Conservation (phyloP, 345 rosid genomes). For the Citrus inodora region DNA sequence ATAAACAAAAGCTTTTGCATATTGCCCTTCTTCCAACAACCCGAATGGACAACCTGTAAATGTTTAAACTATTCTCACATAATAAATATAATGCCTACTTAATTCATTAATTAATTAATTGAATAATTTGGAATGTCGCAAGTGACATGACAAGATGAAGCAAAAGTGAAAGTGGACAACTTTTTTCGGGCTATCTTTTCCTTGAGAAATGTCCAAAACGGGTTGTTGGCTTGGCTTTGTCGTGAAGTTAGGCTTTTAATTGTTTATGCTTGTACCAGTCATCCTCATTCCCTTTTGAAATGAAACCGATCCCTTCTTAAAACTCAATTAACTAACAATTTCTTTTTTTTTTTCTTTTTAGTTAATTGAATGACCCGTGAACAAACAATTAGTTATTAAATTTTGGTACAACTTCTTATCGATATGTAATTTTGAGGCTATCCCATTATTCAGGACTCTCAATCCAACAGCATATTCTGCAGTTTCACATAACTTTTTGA, state of each 20-base stretch:
- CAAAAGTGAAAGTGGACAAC: constrained; percentile 2
- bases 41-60: constrained; percentile 7
- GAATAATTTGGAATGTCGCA: background rate
- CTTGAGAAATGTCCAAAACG: constrained; percentile 12
- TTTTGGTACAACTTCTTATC: constrained; percentile 15
- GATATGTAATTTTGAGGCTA: background rate
- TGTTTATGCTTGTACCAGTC: constrained; percentile 9
- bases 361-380: constrained; percentile 24
- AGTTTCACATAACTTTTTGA: background rate
- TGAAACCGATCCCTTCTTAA: constrained; percentile 14
- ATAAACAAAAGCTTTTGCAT: background rate
- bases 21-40: background rate
- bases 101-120: background rate
- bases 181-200: background rate
- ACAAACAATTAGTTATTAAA: constrained; percentile 7
- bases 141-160: constrained; percentile 3
- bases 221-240: constrained; percentile 37
- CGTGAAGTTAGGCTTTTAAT: constrained; percentile 30
- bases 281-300: constrained; percentile 16
- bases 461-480: background rate
- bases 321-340: constrained; percentile 10
- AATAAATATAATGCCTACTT: background rate
- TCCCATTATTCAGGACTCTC: background rate
- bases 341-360: background rate
- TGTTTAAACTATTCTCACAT: background rate